Conservation (phyloP, 495 filamentous ascomycete genomes). For the Trichocladium antarcticum region DNA sequence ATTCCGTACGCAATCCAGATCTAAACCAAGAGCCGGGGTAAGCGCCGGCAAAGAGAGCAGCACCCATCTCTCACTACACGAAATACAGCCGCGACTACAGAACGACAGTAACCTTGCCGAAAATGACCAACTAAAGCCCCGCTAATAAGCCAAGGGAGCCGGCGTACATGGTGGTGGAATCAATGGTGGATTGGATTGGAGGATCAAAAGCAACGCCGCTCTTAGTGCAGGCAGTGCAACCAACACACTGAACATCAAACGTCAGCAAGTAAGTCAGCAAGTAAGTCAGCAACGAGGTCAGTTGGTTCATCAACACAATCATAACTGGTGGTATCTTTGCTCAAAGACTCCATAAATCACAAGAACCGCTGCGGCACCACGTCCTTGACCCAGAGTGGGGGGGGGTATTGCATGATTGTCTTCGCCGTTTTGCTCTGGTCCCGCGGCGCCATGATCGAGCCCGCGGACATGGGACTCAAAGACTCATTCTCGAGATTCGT, state of each 20-base stretch:
- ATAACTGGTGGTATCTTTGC: conserved; percentile 5
- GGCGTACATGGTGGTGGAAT: too few species aligned
- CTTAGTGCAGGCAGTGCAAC: background rate
- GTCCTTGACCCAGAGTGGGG: background rate
- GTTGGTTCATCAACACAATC: background rate
- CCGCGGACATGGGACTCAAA: conserved; percentile 7
- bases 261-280: background rate
- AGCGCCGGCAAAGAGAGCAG: too few species aligned
- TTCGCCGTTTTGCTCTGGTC: background rate
- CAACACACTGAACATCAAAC: background rate
- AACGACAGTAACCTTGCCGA: too few species aligned
- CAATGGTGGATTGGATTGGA: too few species aligned
- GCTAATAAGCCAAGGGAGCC: too few species aligned
- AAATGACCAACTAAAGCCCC: too few species aligned
- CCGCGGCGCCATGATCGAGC: background rate
- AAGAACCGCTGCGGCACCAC: background rate
- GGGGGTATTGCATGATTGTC: conserved; percentile 6
- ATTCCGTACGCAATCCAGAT: too few species aligned
- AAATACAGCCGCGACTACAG: too few species aligned
- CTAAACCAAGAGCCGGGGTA: too few species aligned
- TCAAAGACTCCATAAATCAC: conserved; percentile 5
- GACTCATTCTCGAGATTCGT: conserved; percentile 22
- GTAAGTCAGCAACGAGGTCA: too few species aligned
- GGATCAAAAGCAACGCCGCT: background rate
- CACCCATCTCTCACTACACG: too few species aligned